Evolutionary conservation across 2,329 filamentous ascomycete genomes (phyloP), one percentile per base, ranked within the genome.

Genomic region (Sporothrix globosa): DNA sequence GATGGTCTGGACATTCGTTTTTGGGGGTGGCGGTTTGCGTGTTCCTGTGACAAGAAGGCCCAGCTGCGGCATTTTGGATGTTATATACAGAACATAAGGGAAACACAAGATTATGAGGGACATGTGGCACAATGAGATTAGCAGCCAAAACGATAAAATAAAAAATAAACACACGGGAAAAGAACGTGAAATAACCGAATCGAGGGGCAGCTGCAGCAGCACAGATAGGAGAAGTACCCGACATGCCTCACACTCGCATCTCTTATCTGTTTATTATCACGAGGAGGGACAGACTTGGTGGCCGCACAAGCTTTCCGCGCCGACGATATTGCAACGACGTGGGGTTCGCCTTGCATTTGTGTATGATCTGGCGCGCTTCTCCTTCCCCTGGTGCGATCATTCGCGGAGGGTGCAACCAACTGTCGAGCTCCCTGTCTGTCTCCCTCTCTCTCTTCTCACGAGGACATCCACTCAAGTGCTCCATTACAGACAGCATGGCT

Each of bases 341-440:
- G 70, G 70, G 70, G 70, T 71, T 66, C 48, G 34, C 53, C 44
- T 60, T 66, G 46, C 63, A 52, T 66, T 27, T 52, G 46, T 17
- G 17, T 44, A 2, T 17, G 41, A 4, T 44, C 41, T 44, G 41
- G 41, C 17, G 46, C 63, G 44, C 65, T 46, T 52, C 34, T 30
- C 30, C n/a, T 24, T 24, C 46, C 34, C 63, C 50, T 67, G 65
- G 50, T 46, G 65, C 65, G 48, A 67, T 48, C 48, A 24, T 21
- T n/a, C n/a, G 30, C 54, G 17, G 19, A 17, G 30, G 21, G 11
- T 54, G 27, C 24, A 3, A 30, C 52, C 52, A 54, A 13, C 52
- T 7, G 39, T 11, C 41, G 63, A 21, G 41, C 41, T 4, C 30
- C 3, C 7, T n/a, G 53, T 41, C 24, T 58, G 27, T 70, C 34